Base-by-base conservation (phyloP, 192 early-diverging fungal species). In the Linnemannia zychae region DNA sequence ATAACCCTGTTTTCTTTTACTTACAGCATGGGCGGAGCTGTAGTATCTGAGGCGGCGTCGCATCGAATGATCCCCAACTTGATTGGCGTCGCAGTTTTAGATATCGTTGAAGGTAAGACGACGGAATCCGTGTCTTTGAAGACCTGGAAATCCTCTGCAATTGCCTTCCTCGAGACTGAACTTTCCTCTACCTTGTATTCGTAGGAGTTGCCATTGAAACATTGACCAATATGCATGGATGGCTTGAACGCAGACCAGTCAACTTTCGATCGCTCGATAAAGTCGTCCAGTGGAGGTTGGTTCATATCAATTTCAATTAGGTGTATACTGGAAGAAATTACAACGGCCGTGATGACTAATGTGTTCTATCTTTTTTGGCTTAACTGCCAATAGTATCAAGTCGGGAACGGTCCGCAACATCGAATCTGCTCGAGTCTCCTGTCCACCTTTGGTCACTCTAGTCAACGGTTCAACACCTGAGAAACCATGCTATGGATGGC, bases 11-110 rank as follows among this genome's bases (percentile, higher is more conserved):
- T n/a, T 50, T 60, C 3, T 36, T 44, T 16, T 18, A 33, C n/a
- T 1, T 22, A 77, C 75, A 94, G 95, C 79, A 94, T 96, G 93
- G 96, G 96, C 52, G 96, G 96, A 5, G 91, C 94, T 1, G 94
- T 96, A 22, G 91, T 94, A 17, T 90, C 92, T 11, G 90, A 95
- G 75, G 92, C 87, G 7, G 94, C 92, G 0, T 88, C 88, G 31
- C 88, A 90, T 36, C 76, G 80, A 52, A 71, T 84, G 78, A 73
- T 95, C 12, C 53, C 78, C 22, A 88, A 89, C 34, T 70, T 95
- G 0, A 67, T 90, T 15, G 95, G 96, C 2, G 84, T 96, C 15
- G 91, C 91, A 6, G 91, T 96, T 0, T 75, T 96, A 20, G 96
- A 96, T 82, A 94, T 96, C 46, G 95, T 96, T 44, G 96, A 96